Evolutionary conservation across 257 asterid genomes (phyloP), one percentile per base, ranked within the genome.

Genomic region (Sherardia arvensis): DNA sequence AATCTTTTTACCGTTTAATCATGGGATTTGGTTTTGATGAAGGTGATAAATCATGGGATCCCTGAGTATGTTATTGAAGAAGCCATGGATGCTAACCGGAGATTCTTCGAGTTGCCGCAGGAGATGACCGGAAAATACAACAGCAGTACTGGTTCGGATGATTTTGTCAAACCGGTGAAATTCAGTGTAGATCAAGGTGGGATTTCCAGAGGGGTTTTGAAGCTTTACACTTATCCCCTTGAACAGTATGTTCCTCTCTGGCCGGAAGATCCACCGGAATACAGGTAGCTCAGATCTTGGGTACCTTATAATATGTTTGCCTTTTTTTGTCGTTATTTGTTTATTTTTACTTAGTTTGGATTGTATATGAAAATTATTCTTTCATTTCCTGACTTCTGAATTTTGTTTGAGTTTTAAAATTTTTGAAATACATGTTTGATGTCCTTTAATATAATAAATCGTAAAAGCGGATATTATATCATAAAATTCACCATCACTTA

Each of bases 41-140:
- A 64, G 68, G 60, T 64, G 32, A 21, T 49, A 4, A 64, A 64
- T 12, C 68, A 64, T 64, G 49, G 68, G 11, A 29, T 64, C 32
- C 25, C 49, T 20, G 60, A 49, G 59, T n/a, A 8, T 14, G 3
- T 48, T 11, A 32, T 32, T 29, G 48, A 64, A 49, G 60, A 64
- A 64, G 60, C 49, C 59, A 48, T 64, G 23, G 55, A 49, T 10
- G 68, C 53, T 2, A 64, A 64, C 7, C 5, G 8, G 53, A 29
- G 40, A 11, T 64, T 64, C 60, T 64, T 64, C 34, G 59, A 22
- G 28, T 21, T 64, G 68, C 68, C 68, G 5, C 7, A 21, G 59
- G 14, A 1, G 32, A n/a, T 4, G 8, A 64, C 48, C 11, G 60
- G 33, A 20, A 18, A 32, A 29, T 15, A 27, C 23, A 11, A n/a